A percentile compares a stretch with the other conserved stretches of the same genome.
Conservation (phyloP, 1,284 basidiomycete genomes). For the Rugosomyces carneus region DNA sequence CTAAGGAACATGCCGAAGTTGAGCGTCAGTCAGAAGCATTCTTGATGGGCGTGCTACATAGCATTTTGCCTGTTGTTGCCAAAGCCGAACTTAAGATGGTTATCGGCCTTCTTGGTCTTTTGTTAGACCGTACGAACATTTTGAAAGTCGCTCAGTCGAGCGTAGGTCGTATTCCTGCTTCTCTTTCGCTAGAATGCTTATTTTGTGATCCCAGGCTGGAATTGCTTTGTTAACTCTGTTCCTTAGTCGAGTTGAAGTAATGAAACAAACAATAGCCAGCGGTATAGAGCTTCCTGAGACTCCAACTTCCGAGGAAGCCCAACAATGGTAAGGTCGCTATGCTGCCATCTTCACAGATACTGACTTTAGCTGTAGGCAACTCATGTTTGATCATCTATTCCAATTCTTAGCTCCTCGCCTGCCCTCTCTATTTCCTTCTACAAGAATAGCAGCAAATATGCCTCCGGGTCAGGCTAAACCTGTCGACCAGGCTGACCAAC, state of each 20-base stretch:
- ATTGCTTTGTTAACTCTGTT: conserved; percentile 90
- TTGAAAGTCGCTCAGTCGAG: conserved; percentile 67
- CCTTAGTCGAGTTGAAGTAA: conserved; percentile 85
- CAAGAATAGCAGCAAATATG: conserved; percentile 53
- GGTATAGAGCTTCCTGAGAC: conserved; percentile 46
- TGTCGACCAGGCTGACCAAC: conserved; percentile 80
- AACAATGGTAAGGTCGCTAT: conserved; percentile 67
- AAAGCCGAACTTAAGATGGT: conserved; percentile 78
- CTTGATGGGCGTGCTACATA: conserved; percentile 80
- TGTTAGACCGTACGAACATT: conserved; percentile 80
- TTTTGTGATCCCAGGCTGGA: conserved; percentile 59
- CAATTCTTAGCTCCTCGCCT: conserved; percentile 73
- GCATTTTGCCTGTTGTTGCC: conserved; percentile 77
- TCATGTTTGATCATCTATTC: conserved; percentile 83
- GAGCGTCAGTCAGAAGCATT: conserved; percentile 90
- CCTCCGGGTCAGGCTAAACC: conserved; percentile 27
- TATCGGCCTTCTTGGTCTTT: conserved; percentile 80
- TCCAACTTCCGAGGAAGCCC: conserved; percentile 67
- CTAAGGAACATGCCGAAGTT: conserved; percentile 62
- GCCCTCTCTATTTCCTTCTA: conserved; percentile 84
- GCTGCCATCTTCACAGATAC: not conserved
- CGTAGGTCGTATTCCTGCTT: conserved; percentile 40
- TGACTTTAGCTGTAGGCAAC: conserved; percentile 47
- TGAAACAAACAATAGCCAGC: conserved; percentile 67
- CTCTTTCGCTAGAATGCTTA: not conserved